These are phyloP conservation scores for Pseudocercospora eumusae DNA, from an alignment of 2,329 filamentous ascomycete genomes.

Conservation along the genomic window DNA sequence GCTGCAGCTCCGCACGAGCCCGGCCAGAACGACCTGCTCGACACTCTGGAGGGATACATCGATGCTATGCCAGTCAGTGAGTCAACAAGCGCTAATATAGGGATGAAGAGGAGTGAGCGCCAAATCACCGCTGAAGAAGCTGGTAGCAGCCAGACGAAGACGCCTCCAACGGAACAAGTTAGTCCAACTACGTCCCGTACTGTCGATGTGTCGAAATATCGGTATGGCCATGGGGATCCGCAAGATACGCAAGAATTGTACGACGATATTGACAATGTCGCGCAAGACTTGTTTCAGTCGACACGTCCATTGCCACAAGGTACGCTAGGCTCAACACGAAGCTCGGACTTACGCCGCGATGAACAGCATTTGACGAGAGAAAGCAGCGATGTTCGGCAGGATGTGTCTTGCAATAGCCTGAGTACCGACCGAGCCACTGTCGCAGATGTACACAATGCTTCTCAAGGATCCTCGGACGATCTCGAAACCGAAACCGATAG, in stretches of 20 bases:
- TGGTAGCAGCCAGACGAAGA: not conserved
- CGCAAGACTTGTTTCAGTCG: constrained; percentile 24
- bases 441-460: not conserved
- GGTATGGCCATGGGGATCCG: constrained; percentile 1
- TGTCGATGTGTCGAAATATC: not conserved
- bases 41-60: not conserved
- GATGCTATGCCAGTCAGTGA: not conserved
- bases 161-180: not conserved
- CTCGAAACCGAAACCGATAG: constrained; percentile 9
- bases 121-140: not conserved
- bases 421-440: not conserved
- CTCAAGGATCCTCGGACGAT: not conserved
- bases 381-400: not conserved
- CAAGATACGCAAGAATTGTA: constrained; percentile 21
- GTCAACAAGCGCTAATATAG: constrained; percentile 14
- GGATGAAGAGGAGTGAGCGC: constrained; percentile 12
- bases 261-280: constrained; percentile 24
- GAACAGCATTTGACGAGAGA: not conserved
- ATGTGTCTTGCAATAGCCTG: not conserved
- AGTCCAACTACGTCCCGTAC: not conserved
- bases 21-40: not conserved
- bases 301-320: constrained; percentile 27
- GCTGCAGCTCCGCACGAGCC: not conserved
- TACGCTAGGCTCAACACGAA: constrained; percentile 21
- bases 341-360: not conserved